Percentiles rank a stretch among this genome's conserved stretches.
Evolutionary conservation across 352 stramenopile species (phyloP).

Genomic region (Phytophthora melonis): DNA sequence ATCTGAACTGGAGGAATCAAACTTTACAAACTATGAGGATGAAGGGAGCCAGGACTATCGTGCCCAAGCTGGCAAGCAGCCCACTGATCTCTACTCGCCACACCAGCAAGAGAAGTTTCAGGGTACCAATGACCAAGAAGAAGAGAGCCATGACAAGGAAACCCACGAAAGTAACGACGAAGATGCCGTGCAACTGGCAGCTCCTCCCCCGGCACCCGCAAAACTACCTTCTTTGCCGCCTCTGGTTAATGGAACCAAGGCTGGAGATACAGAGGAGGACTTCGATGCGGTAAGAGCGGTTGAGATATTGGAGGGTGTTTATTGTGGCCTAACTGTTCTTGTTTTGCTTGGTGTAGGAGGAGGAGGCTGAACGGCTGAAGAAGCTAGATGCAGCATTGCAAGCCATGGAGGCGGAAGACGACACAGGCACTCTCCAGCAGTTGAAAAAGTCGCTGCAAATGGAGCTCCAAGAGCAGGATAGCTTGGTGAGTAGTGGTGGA

Average conservation of each 20-base stretch:
- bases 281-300: constrained; percentile 59
- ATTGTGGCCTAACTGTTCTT: constrained; percentile 9
- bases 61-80: constrained; percentile 7
- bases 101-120: constrained; percentile 12
- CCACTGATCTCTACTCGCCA: background rate
- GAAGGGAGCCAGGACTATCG: constrained; percentile 28
- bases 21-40: constrained; percentile 35
- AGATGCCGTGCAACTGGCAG: constrained; percentile 24
- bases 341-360: constrained; percentile 35
- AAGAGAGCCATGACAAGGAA: constrained; percentile 30
- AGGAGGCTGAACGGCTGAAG: constrained; percentile 63
- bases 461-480: constrained; percentile 63
- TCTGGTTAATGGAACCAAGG: constrained; percentile 14
- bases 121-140: constrained; percentile 34
- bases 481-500: constrained; percentile 32
- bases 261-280: constrained; percentile 52
- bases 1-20: constrained; percentile 69
- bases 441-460: constrained; percentile 78
- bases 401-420: constrained; percentile 86
- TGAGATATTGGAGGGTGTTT: background rate
- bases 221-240: constrained; percentile 37
- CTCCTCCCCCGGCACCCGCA: constrained; percentile 38
- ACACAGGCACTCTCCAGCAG: constrained; percentile 80
- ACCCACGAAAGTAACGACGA: constrained; percentile 22
- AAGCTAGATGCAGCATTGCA: constrained; percentile 83